Conservation (phyloP, 2,329 filamentous ascomycete species). For the Zelopaecilomyces penicillatus region DNA sequence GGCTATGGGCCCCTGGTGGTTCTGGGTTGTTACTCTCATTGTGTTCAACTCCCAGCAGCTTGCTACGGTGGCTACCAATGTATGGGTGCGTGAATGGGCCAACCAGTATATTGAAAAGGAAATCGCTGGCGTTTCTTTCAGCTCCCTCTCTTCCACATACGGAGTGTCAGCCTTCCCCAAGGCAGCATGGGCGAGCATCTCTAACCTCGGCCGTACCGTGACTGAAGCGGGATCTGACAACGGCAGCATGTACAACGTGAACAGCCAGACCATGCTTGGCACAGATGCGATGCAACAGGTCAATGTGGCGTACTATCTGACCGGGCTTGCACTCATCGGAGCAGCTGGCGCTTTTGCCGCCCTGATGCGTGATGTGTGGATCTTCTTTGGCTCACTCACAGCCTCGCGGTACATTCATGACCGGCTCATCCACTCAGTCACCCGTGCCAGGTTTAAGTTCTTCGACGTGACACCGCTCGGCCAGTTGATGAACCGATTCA, state of each 20-base stretch:
- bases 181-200: conserved; percentile 28
- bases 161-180: conserved; percentile 20
- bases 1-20: conserved; percentile 95
- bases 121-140: conserved; percentile 13
- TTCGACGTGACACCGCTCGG: conserved; percentile 94
- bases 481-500: conserved; percentile 97
- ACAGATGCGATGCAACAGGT: conserved; percentile 45
- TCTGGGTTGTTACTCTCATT: conserved; percentile 69
- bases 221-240: background rate
- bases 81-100: conserved; percentile 94
- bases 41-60: conserved; percentile 80
- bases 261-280: conserved; percentile 9
- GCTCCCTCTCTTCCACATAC: conserved; percentile 16
- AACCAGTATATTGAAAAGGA: conserved; percentile 65
- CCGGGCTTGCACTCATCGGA: conserved; percentile 74
- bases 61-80: conserved; percentile 75
- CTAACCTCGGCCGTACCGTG: conserved; percentile 26
- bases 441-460: conserved; percentile 90
- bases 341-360: conserved; percentile 71
- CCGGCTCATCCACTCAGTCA: conserved; percentile 66
- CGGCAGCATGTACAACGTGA: background rate
- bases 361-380: conserved; percentile 71
- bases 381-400: conserved; percentile 85
- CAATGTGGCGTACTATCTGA: conserved; percentile 75
- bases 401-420: conserved; percentile 82